phyloP scores from a whole-genome alignment of 73 alveolate genomes.

The Paramecium tetraurelia region DNA sequence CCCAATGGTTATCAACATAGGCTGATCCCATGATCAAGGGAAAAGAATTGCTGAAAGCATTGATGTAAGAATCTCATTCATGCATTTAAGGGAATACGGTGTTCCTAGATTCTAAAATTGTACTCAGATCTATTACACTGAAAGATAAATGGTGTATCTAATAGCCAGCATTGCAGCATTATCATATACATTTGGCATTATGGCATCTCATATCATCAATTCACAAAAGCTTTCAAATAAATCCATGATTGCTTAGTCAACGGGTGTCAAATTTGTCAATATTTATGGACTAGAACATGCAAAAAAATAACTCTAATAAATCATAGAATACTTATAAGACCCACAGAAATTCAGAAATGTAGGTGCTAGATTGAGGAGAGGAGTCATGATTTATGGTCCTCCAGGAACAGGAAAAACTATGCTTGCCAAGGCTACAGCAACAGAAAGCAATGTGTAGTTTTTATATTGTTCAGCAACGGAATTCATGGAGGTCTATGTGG shows the following conservation, averaged over 20 bases:
- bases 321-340: conserved; percentile 47
- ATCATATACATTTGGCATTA: background rate
- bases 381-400: conserved; percentile 63
- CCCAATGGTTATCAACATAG: background rate
- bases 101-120: conserved; percentile 12
- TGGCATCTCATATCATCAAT: background rate
- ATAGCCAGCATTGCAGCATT: background rate
- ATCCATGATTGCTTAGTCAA: background rate
- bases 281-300: conserved; percentile 56
- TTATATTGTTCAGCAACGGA: conserved; percentile 85
- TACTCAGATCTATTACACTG: background rate
- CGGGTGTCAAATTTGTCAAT: conserved; percentile 39
- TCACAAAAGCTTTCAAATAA: background rate
- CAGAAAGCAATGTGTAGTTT: conserved; percentile 83
- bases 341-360: conserved; percentile 16
- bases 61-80: background rate
- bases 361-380: conserved; percentile 64
- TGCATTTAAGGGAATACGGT: background rate
- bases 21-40: conserved; percentile 1
- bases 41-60: background rate
- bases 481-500: conserved; percentile 91
- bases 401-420: conserved; percentile 94
- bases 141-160: background rate
- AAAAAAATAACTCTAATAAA: conserved; percentile 36
- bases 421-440: conserved; percentile 94